These are phyloP conservation scores for Eucommia ulmoides DNA, from an alignment of 257 asterid species.

Conservation along the genomic window DNA sequence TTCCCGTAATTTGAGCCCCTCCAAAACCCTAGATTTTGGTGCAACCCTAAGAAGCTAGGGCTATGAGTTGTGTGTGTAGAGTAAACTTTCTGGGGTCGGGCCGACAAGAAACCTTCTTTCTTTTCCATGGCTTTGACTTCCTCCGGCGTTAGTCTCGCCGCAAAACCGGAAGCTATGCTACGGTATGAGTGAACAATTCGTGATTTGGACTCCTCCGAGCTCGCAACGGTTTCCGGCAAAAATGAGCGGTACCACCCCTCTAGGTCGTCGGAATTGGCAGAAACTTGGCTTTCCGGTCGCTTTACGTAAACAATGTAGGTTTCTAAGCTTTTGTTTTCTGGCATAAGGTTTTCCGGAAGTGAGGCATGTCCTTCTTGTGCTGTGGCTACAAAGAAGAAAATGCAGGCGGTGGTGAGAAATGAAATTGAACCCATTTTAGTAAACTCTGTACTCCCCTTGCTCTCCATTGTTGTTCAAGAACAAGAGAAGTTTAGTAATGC, in stretches of 20 bases:
- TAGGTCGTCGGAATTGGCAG: slow-evolving; percentile 8
- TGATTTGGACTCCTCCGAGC: slow-evolving; percentile 1
- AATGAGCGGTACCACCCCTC: slow-evolving; percentile 19
- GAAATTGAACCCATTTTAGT: not conserved
- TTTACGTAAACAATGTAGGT: slow-evolving; percentile 30
- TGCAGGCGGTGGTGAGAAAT: not conserved
- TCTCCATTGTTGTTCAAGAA: slow-evolving; percentile 2
- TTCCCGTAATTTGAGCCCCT: slow-evolving; percentile 22
- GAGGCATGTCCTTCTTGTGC: too few relatives aligned
- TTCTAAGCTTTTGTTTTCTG: slow-evolving; percentile 8
- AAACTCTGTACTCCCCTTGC: not conserved
- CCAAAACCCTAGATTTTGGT: slow-evolving; percentile 32
- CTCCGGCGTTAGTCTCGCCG: slow-evolving; percentile 20
- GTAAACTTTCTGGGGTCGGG: slow-evolving; percentile 17
- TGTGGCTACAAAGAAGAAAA: too few relatives aligned
- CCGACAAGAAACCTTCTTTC: slow-evolving; percentile 24
- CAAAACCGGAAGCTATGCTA: slow-evolving; percentile 27
- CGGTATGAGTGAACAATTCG: slow-evolving; percentile 27
- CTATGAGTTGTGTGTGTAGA: slow-evolving; percentile 32
- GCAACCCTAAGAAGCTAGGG: slow-evolving; percentile 32
- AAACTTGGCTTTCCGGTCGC: slow-evolving; percentile 8
- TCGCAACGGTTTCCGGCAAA: slow-evolving; percentile 12
- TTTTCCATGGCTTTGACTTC: slow-evolving; percentile 23
- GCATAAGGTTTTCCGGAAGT: not conserved
- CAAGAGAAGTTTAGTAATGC: too few relatives aligned